phyloP scores from a whole-genome alignment of 805 yeast species.

The Saturnispora hagleri region DNA sequence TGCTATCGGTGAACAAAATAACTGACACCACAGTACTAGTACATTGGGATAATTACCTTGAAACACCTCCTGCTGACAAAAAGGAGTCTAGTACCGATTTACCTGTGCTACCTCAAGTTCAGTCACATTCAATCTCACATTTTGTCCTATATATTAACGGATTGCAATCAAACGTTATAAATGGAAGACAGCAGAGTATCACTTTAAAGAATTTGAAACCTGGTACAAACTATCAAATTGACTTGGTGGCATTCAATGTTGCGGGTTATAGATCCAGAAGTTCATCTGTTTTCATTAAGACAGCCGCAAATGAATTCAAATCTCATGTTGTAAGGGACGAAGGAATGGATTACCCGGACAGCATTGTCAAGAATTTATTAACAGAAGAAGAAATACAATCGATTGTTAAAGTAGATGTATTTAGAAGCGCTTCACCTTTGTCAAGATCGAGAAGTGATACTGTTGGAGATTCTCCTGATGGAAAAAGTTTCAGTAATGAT shows the following conservation, averaged over 20 bases:
- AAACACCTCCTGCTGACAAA: neutral
- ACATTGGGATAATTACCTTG: conserved; percentile 40
- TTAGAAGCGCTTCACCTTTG: conserved; percentile 20
- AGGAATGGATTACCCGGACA: conserved; percentile 31
- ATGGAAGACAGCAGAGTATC: conserved; percentile 30
- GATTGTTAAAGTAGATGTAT: conserved; percentile 22
- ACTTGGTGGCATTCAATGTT: conserved; percentile 34
- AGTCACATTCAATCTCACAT: conserved; percentile 25
- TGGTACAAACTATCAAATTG: conserved; percentile 32
- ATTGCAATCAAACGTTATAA: conserved; percentile 26
- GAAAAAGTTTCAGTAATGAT: conserved; percentile 4
- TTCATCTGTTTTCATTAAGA: conserved; percentile 32
- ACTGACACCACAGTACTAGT: conserved; percentile 36
- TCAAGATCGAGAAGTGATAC: conserved; percentile 30
- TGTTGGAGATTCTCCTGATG: conserved; percentile 16
- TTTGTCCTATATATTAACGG: conserved; percentile 34
- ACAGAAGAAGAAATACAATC: conserved; percentile 26
- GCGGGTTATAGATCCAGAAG: conserved; percentile 34
- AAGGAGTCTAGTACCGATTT: conserved; percentile 10
- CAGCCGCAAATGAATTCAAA: conserved; percentile 15
- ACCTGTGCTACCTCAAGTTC: conserved; percentile 16
- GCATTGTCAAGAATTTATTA: conserved; percentile 27
- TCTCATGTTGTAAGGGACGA: conserved; percentile 14
- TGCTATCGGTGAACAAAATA: conserved; percentile 46
- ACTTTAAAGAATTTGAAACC: conserved; percentile 27